phyloP scores from a whole-genome alignment of 75 land plant species.

The Selaginella moellendorffii region DNA sequence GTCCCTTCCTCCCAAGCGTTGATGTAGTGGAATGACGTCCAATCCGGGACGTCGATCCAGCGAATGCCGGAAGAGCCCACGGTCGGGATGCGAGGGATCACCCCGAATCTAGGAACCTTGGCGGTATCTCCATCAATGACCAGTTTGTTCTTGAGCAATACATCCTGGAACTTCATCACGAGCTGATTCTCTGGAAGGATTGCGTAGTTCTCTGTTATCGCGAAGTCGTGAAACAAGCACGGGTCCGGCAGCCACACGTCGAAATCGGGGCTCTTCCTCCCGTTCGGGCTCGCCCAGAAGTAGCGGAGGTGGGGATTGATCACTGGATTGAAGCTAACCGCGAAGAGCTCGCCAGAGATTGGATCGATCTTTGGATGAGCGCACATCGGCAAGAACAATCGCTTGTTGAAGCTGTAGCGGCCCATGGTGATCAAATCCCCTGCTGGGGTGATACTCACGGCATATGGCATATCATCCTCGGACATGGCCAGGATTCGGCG shows the following conservation, averaged over 20 bases:
- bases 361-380: background rate
- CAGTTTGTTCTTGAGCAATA: background rate
- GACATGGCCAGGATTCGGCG: conserved; percentile 37
- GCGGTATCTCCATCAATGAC: background rate
- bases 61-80: background rate
- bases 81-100: background rate
- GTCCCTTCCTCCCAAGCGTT: background rate
- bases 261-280: conserved; percentile 37
- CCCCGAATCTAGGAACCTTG: background rate
- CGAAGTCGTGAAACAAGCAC: conserved; percentile 51
- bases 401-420: conserved; percentile 1
- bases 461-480: conserved; percentile 62
- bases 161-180: conserved; percentile 15
- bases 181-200: conserved; percentile 42
- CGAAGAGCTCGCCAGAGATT: conserved; percentile 29
- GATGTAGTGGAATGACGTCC: background rate
- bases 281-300: conserved; percentile 18
- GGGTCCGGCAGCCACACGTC: conserved; percentile 25
- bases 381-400: background rate
- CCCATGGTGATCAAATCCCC: conserved; percentile 48
- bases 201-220: conserved; percentile 34
- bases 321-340: conserved; percentile 29
- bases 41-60: background rate
- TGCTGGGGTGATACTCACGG: conserved; percentile 15
- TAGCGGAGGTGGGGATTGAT: conserved; percentile 26